Evolutionary conservation across 176 grass and related monocot species (phyloP).

Genomic region (Phoenix dactylifera): DNA sequence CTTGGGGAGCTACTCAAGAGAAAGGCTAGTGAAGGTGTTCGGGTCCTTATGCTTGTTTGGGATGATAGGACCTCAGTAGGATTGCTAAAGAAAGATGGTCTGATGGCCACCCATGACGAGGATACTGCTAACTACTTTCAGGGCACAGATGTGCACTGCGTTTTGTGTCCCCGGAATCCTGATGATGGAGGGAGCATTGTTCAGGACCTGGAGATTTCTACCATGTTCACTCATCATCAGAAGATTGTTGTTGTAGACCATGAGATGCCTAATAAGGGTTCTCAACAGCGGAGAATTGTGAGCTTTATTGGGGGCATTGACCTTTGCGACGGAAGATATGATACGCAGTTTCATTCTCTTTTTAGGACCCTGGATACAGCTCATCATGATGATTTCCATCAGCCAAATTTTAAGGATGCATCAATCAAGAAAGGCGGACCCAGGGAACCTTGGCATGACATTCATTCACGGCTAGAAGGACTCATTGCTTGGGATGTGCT

Average conservation of each 20-base stretch:
- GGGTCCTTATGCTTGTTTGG: conserved; percentile 22
- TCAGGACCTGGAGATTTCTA: conserved; percentile 15
- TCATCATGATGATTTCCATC: conserved; percentile 23
- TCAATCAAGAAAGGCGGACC: conserved; percentile 11
- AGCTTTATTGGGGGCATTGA: conserved; percentile 19
- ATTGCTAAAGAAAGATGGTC: conserved; percentile 19
- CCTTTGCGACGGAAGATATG: conserved; percentile 22
- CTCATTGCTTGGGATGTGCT: conserved; percentile 18
- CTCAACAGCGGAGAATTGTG: conserved; percentile 15
- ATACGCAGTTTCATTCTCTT: conserved; percentile 16
- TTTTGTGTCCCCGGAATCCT: conserved; percentile 19
- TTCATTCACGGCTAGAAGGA: conserved; percentile 16
- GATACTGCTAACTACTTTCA: conserved; percentile 8
- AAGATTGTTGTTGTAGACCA: conserved; percentile 24
- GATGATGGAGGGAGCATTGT: conserved; percentile 23
- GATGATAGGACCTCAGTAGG: conserved; percentile 20
- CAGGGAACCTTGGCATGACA: conserved; percentile 22
- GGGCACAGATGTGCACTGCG: conserved; percentile 10
- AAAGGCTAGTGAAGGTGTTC: conserved; percentile 18
- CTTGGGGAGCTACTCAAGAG: conserved; percentile 15
- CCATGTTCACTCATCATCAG: conserved; percentile 22
- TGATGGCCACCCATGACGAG: conserved; percentile 20
- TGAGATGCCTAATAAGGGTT: conserved; percentile 18
- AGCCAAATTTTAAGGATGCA: conserved; percentile 15
- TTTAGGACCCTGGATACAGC: conserved; percentile 15